Conservation (phyloP, 2,329 filamentous ascomycete genomes). For the Ophiostoma montium region DNA sequence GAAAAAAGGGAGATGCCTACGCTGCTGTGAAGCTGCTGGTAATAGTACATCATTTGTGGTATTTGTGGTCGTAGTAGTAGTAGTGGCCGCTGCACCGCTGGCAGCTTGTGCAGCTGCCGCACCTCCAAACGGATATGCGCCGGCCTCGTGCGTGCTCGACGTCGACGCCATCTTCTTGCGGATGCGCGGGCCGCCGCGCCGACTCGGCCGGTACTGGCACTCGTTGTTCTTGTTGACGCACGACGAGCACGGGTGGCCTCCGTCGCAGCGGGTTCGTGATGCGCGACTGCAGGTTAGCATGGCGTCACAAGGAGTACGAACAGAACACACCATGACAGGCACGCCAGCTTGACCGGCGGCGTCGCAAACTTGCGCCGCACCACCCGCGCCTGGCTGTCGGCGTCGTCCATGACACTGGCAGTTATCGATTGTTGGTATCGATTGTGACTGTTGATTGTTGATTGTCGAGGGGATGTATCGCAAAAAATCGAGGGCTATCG, state of each 20-base stretch:
- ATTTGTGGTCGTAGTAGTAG: too few relatives aligned
- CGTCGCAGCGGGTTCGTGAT: constrained; percentile 15
- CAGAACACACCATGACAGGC: constrained; percentile 31
- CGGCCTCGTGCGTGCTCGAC: constrained; percentile 4
- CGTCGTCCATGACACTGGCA: constrained; percentile 7
- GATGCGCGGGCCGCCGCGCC: constrained; percentile 28
- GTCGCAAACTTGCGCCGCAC: constrained; percentile 25
- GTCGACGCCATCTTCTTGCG: constrained; percentile 30
- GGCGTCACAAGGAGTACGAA: background rate
- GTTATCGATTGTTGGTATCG: too few relatives aligned
- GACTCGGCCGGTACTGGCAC: constrained; percentile 29
- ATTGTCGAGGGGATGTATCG: too few relatives aligned
- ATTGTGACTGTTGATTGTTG: too few relatives aligned
- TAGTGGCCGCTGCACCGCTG: too few relatives aligned
- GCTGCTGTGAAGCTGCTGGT: background rate
- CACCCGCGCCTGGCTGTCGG: constrained; percentile 5
- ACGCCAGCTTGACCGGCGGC: constrained; percentile 36
- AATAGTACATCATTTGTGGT: constrained; percentile 17
- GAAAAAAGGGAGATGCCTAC: background rate
- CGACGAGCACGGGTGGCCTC: constrained; percentile 17
- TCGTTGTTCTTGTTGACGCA: constrained; percentile 26
- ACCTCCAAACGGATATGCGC: constrained; percentile 2
- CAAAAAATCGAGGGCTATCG: too few relatives aligned
- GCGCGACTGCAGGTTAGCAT: constrained; percentile 19
- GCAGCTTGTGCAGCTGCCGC: background rate